These are phyloP conservation scores for Pyrenochaeta sp. DNA, from an alignment of 2,329 filamentous ascomycete genomes.

Conservation along the genomic window DNA sequence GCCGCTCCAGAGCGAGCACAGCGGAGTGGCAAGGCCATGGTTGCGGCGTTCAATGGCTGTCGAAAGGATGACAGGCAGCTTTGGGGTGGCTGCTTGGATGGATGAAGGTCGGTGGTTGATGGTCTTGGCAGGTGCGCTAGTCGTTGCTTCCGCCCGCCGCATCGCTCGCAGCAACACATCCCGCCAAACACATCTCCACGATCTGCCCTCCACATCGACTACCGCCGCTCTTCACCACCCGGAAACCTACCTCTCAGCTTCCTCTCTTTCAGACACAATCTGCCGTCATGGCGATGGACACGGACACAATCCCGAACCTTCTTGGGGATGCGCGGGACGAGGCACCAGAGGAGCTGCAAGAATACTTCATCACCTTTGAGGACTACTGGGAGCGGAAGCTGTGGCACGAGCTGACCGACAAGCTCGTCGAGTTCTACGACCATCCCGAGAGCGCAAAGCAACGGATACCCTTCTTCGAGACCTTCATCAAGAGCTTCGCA, in stretches of 20 bases:
- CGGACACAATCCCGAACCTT: slow-evolving; percentile 89
- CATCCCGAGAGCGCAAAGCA: slow-evolving; percentile 80
- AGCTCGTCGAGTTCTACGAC: slow-evolving; percentile 87
- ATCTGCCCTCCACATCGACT: slow-evolving; percentile 10
- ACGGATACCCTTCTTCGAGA: slow-evolving; percentile 89
- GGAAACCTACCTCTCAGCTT: not conserved
- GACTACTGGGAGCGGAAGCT: slow-evolving; percentile 98
- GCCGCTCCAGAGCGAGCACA: slow-evolving; percentile 49
- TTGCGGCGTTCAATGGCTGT: slow-evolving; percentile 50
- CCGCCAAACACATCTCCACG: slow-evolving; percentile 23
- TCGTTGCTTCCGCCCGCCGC: slow-evolving; percentile 30
- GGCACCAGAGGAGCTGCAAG: slow-evolving; percentile 86
- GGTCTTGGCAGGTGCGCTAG: slow-evolving; percentile 30
- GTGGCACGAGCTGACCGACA: slow-evolving; percentile 97
- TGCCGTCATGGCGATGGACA: slow-evolving; percentile 69
- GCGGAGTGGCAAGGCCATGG: slow-evolving; percentile 50
- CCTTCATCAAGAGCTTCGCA: slow-evolving; percentile 93
- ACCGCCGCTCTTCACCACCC: not conserved
- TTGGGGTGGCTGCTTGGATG: slow-evolving; percentile 29
- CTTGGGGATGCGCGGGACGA: slow-evolving; percentile 87
- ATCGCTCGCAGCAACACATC: slow-evolving; percentile 29
- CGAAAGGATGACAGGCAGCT: slow-evolving; percentile 37
- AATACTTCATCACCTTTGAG: slow-evolving; percentile 89
- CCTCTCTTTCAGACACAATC: not conserved
- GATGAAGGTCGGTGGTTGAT: slow-evolving; percentile 24